Evolutionary conservation across 2,329 filamentous ascomycete species (phyloP), one percentile per base, ranked within the genome.

Genomic region (Penicillium sp.): DNA sequence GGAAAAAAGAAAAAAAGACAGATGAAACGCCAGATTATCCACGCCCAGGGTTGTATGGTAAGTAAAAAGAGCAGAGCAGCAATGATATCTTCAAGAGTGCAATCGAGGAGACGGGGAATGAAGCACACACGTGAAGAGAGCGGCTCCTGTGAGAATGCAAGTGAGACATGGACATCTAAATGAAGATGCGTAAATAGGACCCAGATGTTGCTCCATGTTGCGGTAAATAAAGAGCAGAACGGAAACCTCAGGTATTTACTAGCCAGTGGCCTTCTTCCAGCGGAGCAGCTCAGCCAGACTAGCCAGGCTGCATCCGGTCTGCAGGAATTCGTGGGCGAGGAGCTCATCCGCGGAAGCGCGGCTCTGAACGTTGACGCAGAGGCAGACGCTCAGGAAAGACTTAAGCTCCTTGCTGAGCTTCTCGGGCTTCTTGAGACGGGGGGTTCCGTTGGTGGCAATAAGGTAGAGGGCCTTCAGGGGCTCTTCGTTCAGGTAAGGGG

Each of bases 391-490:
- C 69, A 99, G 76, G 84, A 99, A 99, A 23, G 90, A 90, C 81
- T 97, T 97, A 64, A 99, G 85, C 77, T 97, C 94, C 80, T 96
- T 97, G 78, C 90, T 95, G 57, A 97, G 84, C 79, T 96, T 96
- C 78, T 99, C 93, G 1, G 94, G 93, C 78, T 97, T 96, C 88
- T 99, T 99, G 60, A 99, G 83, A 55, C 91, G 86, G 23, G 94
- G 94, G 3, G 94, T 97, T 63, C 94, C 94, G 77, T 97, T 97
- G 53, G 94, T 99, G 46, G 94, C 94, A 71, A 99, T 99, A 59
- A 99, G 84, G 73, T 96, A 99, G 45, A 99, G 83, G 8, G 94
- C 94, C 81, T 97, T 97, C 54, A 99, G 84, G 0, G 94, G 94
- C 75, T 97, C 93, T 76, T 97, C 94, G 76, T 97, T 97, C 37